Conservation (phyloP, 345 rosid species). For the Gossypium herbaceum region DNA sequence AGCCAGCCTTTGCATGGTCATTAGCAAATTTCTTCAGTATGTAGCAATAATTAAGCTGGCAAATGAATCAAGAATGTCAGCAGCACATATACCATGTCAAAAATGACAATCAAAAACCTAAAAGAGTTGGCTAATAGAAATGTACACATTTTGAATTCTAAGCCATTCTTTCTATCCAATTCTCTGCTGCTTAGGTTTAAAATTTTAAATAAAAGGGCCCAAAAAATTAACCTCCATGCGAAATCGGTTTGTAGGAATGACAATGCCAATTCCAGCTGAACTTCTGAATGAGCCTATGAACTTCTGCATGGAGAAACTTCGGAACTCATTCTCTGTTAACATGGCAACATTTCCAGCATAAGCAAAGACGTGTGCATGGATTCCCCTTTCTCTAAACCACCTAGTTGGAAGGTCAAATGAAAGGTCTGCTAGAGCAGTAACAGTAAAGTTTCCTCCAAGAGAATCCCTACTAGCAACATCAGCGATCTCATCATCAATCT, state of each 20-base stretch:
- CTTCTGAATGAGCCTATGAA: constrained; percentile 60
- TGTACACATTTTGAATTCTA: not conserved
- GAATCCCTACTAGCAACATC: constrained; percentile 49
- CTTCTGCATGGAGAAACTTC: constrained; percentile 45
- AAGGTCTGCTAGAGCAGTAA: constrained; percentile 77
- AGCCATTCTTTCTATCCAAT: not conserved
- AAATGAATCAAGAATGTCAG: constrained; percentile 21
- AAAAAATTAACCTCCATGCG: constrained; percentile 69
- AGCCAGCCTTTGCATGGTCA: constrained; percentile 57
- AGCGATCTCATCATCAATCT: constrained; percentile 31
- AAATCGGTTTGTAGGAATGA: constrained; percentile 67
- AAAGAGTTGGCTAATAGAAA: not conserved
- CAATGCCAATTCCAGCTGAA: constrained; percentile 78
- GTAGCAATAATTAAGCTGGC: constrained; percentile 68
- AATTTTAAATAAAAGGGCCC: not conserved
- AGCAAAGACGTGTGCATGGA: constrained; percentile 80
- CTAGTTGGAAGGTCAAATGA: constrained; percentile 84
- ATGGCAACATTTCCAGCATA: constrained; percentile 76
- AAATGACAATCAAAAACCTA: too few relatives aligned
- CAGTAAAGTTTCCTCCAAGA: constrained; percentile 88
- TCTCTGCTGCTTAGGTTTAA: not conserved
- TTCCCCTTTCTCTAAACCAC: constrained; percentile 79
- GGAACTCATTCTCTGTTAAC: constrained; percentile 65
- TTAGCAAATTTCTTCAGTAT: constrained; percentile 52
- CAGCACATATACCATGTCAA: constrained; percentile 5